Evolutionary conservation across 306 rosid species (phyloP).

Genomic region (Vigna trinervia): DNA sequence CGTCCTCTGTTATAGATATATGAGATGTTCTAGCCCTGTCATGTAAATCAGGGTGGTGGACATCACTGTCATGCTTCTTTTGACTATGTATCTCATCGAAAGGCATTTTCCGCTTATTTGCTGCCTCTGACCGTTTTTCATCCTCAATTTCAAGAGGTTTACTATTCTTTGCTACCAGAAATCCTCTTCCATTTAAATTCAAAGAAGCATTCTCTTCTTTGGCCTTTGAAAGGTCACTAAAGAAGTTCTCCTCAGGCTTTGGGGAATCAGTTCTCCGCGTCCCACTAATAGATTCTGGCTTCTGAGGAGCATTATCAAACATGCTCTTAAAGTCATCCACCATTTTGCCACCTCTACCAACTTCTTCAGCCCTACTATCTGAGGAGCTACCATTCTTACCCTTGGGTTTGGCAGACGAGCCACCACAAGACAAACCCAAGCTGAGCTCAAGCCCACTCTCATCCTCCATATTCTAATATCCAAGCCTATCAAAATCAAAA

Average conservation of each 20-base stretch:
- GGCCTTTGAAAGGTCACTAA: slow-evolving; percentile 80
- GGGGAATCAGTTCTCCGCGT: slow-evolving; percentile 61
- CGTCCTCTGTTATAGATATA: slow-evolving; percentile 80
- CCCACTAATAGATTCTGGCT: slow-evolving; percentile 66
- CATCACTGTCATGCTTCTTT: slow-evolving; percentile 79
- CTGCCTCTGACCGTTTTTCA: slow-evolving; percentile 62
- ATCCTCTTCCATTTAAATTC: slow-evolving; percentile 73
- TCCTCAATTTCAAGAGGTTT: slow-evolving; percentile 69
- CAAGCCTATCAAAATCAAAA: slow-evolving; percentile 36
- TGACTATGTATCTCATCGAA: slow-evolving; percentile 68
- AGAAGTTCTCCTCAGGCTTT: slow-evolving; percentile 82
- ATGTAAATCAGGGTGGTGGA: slow-evolving; percentile 62
- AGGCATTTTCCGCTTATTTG: slow-evolving; percentile 67
- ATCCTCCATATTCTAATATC: slow-evolving; percentile 73
- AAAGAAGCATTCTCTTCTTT: slow-evolving; percentile 66
- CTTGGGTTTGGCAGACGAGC: slow-evolving; percentile 77
- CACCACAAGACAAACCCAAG: slow-evolving; percentile 89
- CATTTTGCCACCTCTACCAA: slow-evolving; percentile 71
- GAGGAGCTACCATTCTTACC: slow-evolving; percentile 75
- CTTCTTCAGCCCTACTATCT: slow-evolving; percentile 66
- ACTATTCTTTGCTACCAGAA: slow-evolving; percentile 60
- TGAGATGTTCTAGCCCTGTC: slow-evolving; percentile 77
- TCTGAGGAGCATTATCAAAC: slow-evolving; percentile 67
- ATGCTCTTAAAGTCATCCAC: slow-evolving; percentile 83
- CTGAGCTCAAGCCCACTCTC: slow-evolving; percentile 96